Evolutionary conservation across 1,284 basidiomycete genomes (phyloP).

Genomic region (Ganoderma multipileum): DNA sequence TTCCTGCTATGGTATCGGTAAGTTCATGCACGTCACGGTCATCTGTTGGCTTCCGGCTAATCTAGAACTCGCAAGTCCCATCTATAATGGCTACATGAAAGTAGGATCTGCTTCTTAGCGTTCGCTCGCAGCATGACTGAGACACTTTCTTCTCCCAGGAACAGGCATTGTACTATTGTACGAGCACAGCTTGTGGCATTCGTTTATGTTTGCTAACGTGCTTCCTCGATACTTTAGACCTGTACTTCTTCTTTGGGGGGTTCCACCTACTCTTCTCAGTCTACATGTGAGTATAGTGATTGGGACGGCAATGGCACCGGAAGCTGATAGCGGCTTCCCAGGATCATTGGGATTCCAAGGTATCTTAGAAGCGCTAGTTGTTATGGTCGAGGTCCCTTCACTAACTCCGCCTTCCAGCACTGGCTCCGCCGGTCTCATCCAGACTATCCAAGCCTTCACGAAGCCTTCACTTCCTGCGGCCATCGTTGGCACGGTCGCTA

Average conservation of each 20-base stretch:
- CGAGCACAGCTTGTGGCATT: constrained; percentile 35
- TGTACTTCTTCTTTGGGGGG: constrained; percentile 95
- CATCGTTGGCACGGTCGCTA: constrained; percentile 81
- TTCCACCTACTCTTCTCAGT: constrained; percentile 92
- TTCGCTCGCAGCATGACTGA: constrained; percentile 13
- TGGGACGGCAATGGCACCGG: constrained; percentile 27
- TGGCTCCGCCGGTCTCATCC: constrained; percentile 94
- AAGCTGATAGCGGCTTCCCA: constrained; percentile 43
- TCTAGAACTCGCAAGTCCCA: constrained; percentile 64
- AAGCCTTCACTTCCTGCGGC: constrained; percentile 72
- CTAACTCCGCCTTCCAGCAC: constrained; percentile 61
- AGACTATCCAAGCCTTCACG: constrained; percentile 85
- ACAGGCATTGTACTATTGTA: constrained; percentile 87
- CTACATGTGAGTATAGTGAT: constrained; percentile 70
- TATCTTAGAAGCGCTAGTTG: constrained; percentile 37
- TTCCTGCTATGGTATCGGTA: constrained; percentile 94
- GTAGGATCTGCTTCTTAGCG: constrained; percentile 49
- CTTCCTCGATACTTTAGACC: constrained; percentile 57
- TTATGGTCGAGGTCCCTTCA: constrained; percentile 3
- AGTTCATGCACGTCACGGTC: constrained; percentile 28
- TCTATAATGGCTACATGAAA: constrained; percentile 98
- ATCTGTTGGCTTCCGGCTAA: constrained; percentile 16
- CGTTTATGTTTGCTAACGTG: background rate
- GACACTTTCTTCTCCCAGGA: constrained; percentile 54
- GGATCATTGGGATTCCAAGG: constrained; percentile 89